phyloP scores from a whole-genome alignment of 192 early-diverging fungal species.

The Linnemannia exigua region DNA sequence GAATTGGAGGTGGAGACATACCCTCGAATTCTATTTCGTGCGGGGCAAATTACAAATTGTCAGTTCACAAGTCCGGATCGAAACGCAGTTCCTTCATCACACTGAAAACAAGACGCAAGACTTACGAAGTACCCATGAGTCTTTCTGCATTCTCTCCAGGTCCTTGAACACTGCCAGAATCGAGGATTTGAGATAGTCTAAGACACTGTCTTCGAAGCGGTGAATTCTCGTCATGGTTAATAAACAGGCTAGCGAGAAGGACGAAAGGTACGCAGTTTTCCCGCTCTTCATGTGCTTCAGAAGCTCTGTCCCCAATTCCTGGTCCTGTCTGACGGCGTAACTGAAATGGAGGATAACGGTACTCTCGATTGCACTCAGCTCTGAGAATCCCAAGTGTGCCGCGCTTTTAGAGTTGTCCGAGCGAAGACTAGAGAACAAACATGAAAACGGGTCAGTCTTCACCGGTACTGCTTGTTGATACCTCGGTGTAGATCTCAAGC shows the following conservation, averaged over 20 bases:
- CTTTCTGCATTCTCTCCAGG: constrained; percentile 57
- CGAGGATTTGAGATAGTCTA: constrained; percentile 64
- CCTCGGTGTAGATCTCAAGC: background rate
- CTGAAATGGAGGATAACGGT: constrained; percentile 80
- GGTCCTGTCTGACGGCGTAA: constrained; percentile 82
- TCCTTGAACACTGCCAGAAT: constrained; percentile 64
- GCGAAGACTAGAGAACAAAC: constrained; percentile 24
- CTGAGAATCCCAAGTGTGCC: constrained; percentile 34
- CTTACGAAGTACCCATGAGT: constrained; percentile 57
- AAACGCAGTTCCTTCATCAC: background rate
- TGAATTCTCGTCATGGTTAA: constrained; percentile 78
- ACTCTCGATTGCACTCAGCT: constrained; percentile 72
- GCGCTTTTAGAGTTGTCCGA: constrained; percentile 37
- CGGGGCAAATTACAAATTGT: constrained; percentile 8
- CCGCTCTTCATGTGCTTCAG: constrained; percentile 67
- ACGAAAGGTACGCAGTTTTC: constrained; percentile 58
- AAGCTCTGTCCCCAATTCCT: constrained; percentile 68
- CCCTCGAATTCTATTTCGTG: constrained; percentile 31
- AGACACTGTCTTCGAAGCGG: constrained; percentile 75
- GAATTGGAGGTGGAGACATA: constrained; percentile 22
- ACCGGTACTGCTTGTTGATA: background rate
- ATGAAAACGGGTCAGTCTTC: constrained; percentile 26
- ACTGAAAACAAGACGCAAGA: background rate
- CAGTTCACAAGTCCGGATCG: background rate
- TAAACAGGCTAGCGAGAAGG: constrained; percentile 77